These are phyloP conservation scores for Quillaja saponaria DNA, from an alignment of 306 rosid genomes.

Conservation along the genomic window DNA sequence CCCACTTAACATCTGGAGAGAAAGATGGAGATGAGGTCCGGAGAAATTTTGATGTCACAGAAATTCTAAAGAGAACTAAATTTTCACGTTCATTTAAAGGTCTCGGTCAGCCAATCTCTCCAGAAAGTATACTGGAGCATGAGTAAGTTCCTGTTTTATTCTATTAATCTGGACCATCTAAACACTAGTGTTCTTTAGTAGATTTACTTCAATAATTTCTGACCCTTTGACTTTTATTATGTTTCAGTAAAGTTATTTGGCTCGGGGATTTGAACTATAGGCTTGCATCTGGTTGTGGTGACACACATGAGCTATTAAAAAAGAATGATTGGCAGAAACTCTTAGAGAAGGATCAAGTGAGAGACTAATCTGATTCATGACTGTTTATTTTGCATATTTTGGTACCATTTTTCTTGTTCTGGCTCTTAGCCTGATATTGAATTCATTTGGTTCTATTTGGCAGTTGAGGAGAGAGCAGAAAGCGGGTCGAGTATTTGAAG, in stretches of 20 bases:
- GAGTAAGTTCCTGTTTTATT: constrained; percentile 49
- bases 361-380: background rate
- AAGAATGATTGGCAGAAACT: constrained; percentile 79
- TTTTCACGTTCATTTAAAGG: constrained; percentile 48
- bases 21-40: constrained; percentile 75
- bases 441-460: constrained; percentile 10
- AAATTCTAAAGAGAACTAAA: constrained; percentile 77
- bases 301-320: constrained; percentile 62
- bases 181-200: background rate
- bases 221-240: background rate
- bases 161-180: background rate
- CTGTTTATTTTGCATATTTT: too few relatives aligned
- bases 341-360: constrained; percentile 85
- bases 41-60: constrained; percentile 69
- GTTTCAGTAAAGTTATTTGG: constrained; percentile 75
- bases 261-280: constrained; percentile 60
- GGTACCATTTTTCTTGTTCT: background rate
- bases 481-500: constrained; percentile 83
- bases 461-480: constrained; percentile 77
- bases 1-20: constrained; percentile 93
- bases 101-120: constrained; percentile 33
- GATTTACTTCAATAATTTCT: background rate
- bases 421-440: background rate
- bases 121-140: constrained; percentile 66
- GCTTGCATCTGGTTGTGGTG: constrained; percentile 46